Evolutionary conservation across 352 stramenopile genomes (phyloP).

Genomic region (Lagenidium sp.): DNA sequence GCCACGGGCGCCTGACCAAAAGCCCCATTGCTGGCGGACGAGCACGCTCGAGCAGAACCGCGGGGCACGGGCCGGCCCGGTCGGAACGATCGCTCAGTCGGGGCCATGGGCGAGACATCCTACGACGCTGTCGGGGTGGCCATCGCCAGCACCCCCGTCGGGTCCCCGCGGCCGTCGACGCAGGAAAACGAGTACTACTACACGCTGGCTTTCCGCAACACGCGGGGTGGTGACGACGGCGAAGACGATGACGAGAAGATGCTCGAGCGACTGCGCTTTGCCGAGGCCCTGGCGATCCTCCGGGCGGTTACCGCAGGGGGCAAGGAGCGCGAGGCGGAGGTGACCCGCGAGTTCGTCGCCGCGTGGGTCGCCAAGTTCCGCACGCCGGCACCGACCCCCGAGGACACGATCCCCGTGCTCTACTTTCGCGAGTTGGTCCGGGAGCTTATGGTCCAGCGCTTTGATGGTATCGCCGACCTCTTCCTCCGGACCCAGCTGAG

Average conservation of each 20-base stretch:
- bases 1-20: no score
- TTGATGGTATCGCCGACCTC: slow-evolving; percentile 38
- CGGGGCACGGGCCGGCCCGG: no score
- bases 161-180: slow-evolving; percentile 24
- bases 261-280: slow-evolving; percentile 30
- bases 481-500: slow-evolving; percentile 21
- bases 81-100: no score
- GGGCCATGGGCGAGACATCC: no score
- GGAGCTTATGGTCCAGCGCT: slow-evolving; percentile 54
- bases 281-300: slow-evolving; percentile 34
- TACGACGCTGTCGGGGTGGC: slow-evolving; percentile 37
- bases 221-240: slow-evolving; percentile 8
- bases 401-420: slow-evolving; percentile 39
- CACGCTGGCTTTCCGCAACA: slow-evolving; percentile 60
- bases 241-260: not conserved
- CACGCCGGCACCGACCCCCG: slow-evolving; percentile 22
- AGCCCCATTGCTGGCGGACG: no score
- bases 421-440: slow-evolving; percentile 62
- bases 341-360: slow-evolving; percentile 32
- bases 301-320: slow-evolving; percentile 39
- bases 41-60: no score
- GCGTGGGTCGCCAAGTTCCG: slow-evolving; percentile 69
- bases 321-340: slow-evolving; percentile 24
- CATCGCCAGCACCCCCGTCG: slow-evolving; percentile 25
- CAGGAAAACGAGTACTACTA: slow-evolving; percentile 52